phyloP scores from a whole-genome alignment of 2,329 filamentous ascomycete species.

The Sclerotinia subarctica region DNA sequence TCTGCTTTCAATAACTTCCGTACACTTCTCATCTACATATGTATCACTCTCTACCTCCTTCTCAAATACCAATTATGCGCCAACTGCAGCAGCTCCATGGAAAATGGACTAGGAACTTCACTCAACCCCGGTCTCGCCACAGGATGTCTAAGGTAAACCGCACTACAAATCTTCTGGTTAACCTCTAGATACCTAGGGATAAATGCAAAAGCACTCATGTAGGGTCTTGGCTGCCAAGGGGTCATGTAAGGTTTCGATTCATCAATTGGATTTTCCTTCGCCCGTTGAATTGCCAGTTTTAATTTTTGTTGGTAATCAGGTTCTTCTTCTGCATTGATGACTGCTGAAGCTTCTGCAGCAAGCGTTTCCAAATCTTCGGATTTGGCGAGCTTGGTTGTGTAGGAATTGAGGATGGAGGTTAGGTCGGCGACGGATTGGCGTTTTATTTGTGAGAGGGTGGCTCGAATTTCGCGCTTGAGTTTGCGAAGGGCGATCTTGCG shows the following conservation, averaged over 20 bases:
- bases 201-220: constrained; percentile 89
- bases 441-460: background rate
- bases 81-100: constrained; percentile 65
- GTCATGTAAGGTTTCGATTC: constrained; percentile 79
- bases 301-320: constrained; percentile 24
- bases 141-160: constrained; percentile 91
- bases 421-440: constrained; percentile 6
- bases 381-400: constrained; percentile 6
- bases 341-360: constrained; percentile 23
- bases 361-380: background rate
- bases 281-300: constrained; percentile 29
- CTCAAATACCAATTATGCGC: constrained; percentile 91
- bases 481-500: constrained; percentile 22
- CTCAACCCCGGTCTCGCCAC: constrained; percentile 78
- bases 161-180: constrained; percentile 94
- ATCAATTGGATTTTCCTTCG: constrained; percentile 74
- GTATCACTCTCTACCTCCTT: constrained; percentile 34
- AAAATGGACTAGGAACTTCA: constrained; percentile 83
- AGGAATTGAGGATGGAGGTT: background rate
- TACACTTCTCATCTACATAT: too few relatives aligned
- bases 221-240: constrained; percentile 83
- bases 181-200: constrained; percentile 95
- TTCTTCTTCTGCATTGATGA: constrained; percentile 18
- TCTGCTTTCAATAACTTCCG: background rate
- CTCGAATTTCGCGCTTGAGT: constrained; percentile 15